These are phyloP conservation scores for Collariella sp. DNA, from an alignment of 495 filamentous ascomycete species.

Conservation along the genomic window DNA sequence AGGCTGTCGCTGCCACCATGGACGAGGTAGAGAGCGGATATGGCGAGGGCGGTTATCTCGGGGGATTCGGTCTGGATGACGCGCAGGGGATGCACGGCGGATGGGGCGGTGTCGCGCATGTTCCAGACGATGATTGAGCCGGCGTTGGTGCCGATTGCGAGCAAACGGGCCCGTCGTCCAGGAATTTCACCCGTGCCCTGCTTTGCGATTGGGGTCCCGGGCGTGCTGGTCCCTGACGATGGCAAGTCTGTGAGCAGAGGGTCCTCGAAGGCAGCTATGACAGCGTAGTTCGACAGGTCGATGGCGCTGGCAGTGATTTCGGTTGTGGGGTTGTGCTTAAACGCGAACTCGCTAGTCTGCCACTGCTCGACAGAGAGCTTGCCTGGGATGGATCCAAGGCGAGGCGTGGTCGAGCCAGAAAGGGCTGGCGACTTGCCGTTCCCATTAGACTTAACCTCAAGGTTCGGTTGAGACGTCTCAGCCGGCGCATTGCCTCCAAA, in stretches of 20 bases:
- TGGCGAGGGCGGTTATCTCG: slow-evolving; percentile 71
- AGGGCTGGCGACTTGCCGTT: not conserved
- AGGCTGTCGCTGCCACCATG: slow-evolving; percentile 93
- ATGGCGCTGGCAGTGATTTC: slow-evolving; percentile 62
- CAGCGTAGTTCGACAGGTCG: slow-evolving; percentile 67
- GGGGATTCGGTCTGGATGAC: slow-evolving; percentile 90
- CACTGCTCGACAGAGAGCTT: slow-evolving; percentile 30
- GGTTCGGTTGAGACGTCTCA: not conserved
- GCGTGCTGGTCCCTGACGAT: slow-evolving; percentile 10
- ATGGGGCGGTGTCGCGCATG: slow-evolving; percentile 52
- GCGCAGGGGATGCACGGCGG: slow-evolving; percentile 52
- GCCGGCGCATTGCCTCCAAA: slow-evolving; percentile 11
- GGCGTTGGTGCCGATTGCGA: slow-evolving; percentile 73
- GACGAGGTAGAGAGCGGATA: slow-evolving; percentile 80
- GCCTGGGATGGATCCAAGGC: not conserved
- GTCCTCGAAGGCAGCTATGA: slow-evolving; percentile 67
- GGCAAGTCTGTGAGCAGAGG: slow-evolving; percentile 38
- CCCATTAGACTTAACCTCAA: not conserved
- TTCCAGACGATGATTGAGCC: slow-evolving; percentile 81
- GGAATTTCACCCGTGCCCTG: slow-evolving; percentile 51
- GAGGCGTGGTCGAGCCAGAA: slow-evolving; percentile 2
- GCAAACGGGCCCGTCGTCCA: slow-evolving; percentile 71
- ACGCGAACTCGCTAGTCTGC: slow-evolving; percentile 23
- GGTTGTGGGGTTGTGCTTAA: slow-evolving; percentile 23
- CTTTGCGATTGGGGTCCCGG: slow-evolving; percentile 22